Percentiles rank a stretch among this genome's conserved stretches.
These are phyloP conservation scores for Corchorus olitorius DNA, from an alignment of 345 rosid species.

Conservation along the genomic window DNA sequence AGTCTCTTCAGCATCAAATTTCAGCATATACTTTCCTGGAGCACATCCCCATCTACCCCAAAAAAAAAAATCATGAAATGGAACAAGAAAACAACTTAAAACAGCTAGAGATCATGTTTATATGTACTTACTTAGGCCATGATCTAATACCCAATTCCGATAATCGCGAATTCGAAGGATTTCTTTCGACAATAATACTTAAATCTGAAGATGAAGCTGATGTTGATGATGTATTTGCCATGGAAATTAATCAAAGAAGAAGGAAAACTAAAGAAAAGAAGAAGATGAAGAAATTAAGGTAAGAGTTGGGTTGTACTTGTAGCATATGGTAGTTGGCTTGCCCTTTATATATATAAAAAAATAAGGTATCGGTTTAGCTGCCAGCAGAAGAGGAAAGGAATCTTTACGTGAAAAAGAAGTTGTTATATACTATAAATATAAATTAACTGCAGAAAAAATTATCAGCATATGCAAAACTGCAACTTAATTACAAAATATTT, in stretches of 20 bases:
- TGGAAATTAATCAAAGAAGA: conserved; percentile 4
- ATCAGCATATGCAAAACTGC: not conserved
- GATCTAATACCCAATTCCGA: conserved; percentile 30
- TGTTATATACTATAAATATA: not conserved
- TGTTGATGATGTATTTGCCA: conserved; percentile 25
- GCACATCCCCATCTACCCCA: conserved; percentile 25
- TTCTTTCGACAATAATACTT: conserved; percentile 16
- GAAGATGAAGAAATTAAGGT: not conserved
- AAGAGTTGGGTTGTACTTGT: not conserved
- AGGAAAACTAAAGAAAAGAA: not conserved
- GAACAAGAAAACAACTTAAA: not conserved
- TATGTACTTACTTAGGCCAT: conserved; percentile 27
- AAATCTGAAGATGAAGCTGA: conserved; percentile 20
- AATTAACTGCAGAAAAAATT: not conserved
- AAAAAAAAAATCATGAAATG: no score
- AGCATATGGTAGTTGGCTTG: not conserved
- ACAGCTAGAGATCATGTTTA: not conserved
- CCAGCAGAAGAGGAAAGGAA: not conserved
- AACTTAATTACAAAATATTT: not conserved
- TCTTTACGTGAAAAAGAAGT: conserved; percentile 11
- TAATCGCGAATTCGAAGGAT: conserved; percentile 16
- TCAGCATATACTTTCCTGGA: conserved; percentile 27
- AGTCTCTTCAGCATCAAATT: conserved; percentile 40
- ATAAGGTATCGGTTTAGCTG: not conserved
- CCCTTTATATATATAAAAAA: not conserved